Evolutionary conservation across 2,329 filamentous ascomycete genomes (phyloP), one percentile per base, ranked within the genome.

Genomic region (Cladophialophora yegresii): DNA sequence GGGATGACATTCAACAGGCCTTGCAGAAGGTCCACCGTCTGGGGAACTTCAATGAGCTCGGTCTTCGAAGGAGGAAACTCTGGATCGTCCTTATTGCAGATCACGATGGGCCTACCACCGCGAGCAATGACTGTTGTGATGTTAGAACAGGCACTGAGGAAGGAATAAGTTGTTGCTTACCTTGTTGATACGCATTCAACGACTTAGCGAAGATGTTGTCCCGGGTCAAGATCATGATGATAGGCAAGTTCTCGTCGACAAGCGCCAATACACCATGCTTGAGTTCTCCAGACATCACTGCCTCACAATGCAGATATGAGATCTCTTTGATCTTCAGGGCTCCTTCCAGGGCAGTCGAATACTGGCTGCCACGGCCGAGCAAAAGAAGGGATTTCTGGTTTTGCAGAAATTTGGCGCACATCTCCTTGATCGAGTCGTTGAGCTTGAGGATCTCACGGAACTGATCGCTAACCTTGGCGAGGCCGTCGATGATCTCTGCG

Each of bases 301-400:
- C 95, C 83, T 99, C 95, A 80, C 95, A 99, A 81, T 99, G 95
- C 65, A 99, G 90, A 81, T 99, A 99, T 20, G 93, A 98, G 74
- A 99, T 99, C 82, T 99, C 95, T 87, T 99, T 99, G 81, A 99
- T 99, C 85, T 99, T 99, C 72, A 99, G 85, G 56, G 95, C 95
- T 80, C 86, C 95, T 84, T 99, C 95, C 23, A 99, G 87, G 62
- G 95, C 95, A 73, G 95, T 99, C 66, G 93, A 93, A 83, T 93
- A 96, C 82, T 99, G 95, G 77, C 92, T 92, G 72, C 95, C 95
- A 83, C 95, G 91, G 67, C 95, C 95, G 67, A 99, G 86, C 61
- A 99, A 87, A 67, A 99, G 84, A 74, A 99, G 81, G 70, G 91
- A 96, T 87, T 98, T 98, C 81, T 99, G 95, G 82, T 96, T 86